Evolutionary conservation across 2,329 filamentous ascomycete genomes (phyloP).

Genomic region (Seiridium unicorne): DNA sequence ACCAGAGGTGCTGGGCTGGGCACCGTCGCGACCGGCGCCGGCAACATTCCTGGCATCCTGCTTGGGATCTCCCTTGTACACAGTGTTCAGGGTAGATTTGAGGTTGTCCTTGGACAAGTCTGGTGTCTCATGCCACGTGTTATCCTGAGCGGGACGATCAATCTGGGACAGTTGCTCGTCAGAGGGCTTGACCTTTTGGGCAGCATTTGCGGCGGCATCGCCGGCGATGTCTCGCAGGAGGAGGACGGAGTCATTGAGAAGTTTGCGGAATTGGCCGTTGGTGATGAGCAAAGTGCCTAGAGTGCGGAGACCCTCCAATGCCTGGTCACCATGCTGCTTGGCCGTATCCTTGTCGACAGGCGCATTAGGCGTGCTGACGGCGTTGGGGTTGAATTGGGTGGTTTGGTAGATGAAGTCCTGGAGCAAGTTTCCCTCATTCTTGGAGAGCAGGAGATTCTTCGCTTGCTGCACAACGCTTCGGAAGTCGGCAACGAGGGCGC

Average conservation of each 20-base stretch:
- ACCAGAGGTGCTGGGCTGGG: conserved; percentile 22
- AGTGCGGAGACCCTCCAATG: conserved; percentile 80
- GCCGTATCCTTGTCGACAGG: conserved; percentile 75
- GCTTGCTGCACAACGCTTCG: conserved; percentile 79
- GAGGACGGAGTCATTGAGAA: conserved; percentile 76
- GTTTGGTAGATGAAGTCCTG: conserved; percentile 98
- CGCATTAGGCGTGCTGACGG: conserved; percentile 59
- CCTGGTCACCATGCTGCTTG: conserved; percentile 80
- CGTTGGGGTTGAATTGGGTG: conserved; percentile 66
- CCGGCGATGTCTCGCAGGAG: conserved; percentile 88
- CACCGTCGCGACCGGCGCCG: conserved; percentile 43
- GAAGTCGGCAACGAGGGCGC: conserved; percentile 73
- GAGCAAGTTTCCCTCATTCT: conserved; percentile 91
- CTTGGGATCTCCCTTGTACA: conserved; percentile 53
- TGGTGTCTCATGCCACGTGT: conserved; percentile 89
- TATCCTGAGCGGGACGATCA: conserved; percentile 82
- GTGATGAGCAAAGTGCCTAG: conserved; percentile 87
- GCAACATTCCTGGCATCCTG: conserved; percentile 62
- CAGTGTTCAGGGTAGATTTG: conserved; percentile 64
- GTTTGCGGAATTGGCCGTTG: conserved; percentile 94
- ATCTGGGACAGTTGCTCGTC: conserved; percentile 76
- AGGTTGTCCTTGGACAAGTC: conserved; percentile 69
- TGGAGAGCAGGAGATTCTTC: conserved; percentile 77
- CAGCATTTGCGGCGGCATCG: conserved; percentile 80
- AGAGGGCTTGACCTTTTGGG: conserved; percentile 71